These are phyloP conservation scores for Ampelomyces quisqualis DNA, from an alignment of 2,329 filamentous ascomycete genomes.

Conservation along the genomic window DNA sequence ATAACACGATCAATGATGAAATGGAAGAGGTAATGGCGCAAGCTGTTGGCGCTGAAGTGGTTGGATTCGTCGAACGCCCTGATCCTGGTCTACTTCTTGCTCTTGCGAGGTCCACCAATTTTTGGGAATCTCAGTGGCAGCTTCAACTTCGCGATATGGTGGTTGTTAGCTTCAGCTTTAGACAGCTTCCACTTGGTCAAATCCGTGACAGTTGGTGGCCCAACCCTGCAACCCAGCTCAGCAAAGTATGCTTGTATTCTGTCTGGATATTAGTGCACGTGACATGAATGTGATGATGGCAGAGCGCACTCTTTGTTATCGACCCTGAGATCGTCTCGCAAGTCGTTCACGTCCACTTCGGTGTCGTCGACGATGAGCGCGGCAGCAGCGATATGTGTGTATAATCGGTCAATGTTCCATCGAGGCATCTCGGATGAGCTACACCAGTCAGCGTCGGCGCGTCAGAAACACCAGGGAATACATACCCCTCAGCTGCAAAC, in stretches of 20 bases:
- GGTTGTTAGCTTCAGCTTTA: conserved; percentile 61
- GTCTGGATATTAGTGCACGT: conserved; percentile 10
- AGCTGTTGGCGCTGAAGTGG: not conserved
- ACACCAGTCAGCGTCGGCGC: conserved; percentile 12
- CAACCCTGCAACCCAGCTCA: conserved; percentile 71
- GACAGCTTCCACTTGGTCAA: conserved; percentile 57
- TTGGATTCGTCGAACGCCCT: not conserved
- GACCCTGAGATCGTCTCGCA: conserved; percentile 70
- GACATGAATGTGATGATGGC: not conserved
- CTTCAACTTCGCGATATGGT: conserved; percentile 68
- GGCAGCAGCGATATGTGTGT: conserved; percentile 71
- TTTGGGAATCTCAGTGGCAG: conserved; percentile 84
- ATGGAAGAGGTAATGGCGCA: not conserved
- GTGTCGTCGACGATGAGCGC: conserved; percentile 72
- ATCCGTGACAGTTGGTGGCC: conserved; percentile 50
- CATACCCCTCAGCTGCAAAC: conserved; percentile 53
- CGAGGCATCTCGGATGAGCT: conserved; percentile 61
- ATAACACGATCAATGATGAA: not conserved
- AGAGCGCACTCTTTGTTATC: conserved; percentile 62
- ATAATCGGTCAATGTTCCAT: conserved; percentile 69
- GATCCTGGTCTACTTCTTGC: conserved; percentile 14
- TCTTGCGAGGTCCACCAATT: conserved; percentile 29
- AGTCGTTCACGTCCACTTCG: conserved; percentile 67
- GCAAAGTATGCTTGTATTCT: conserved; percentile 67
- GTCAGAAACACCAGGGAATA: not conserved